Conservation (phyloP, 2,329 filamentous ascomycete species). For the Epichloe brachyelytri region DNA sequence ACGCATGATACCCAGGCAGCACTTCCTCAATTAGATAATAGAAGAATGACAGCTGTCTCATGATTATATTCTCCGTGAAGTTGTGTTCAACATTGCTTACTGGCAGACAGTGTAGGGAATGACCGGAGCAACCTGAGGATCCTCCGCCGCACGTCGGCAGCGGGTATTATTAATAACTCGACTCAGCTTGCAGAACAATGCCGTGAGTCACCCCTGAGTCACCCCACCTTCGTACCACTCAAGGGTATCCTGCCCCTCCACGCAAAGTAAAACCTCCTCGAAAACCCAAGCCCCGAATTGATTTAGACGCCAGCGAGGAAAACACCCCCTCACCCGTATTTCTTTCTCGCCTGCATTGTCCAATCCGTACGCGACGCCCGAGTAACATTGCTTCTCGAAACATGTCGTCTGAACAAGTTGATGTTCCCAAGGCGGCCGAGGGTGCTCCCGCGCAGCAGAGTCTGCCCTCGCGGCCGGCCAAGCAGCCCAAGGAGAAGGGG, state of each 20-base stretch:
- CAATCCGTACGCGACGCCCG: not conserved
- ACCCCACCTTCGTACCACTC: slow-evolving; percentile 19
- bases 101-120: no score
- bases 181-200: not conserved
- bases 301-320: not conserved
- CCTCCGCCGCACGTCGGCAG: slow-evolving; percentile 8
- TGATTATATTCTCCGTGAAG: no score
- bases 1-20: slow-evolving; percentile 7
- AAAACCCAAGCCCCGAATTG: not conserved
- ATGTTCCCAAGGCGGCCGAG: slow-evolving; percentile 21
- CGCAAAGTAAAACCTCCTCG: not conserved
- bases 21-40: not conserved
- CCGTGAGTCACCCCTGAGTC: slow-evolving; percentile 26
- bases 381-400: slow-evolving; percentile 8
- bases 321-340: not conserved
- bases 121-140: slow-evolving; percentile 12
- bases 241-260: slow-evolving; percentile 19
- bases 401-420: slow-evolving; percentile 27
- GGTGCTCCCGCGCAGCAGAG: slow-evolving; percentile 21
- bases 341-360: slow-evolving; percentile 4
- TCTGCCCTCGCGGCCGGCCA: slow-evolving; percentile 23
- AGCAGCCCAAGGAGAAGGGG: slow-evolving; percentile 24
- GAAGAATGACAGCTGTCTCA: no score
- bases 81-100: not conserved
- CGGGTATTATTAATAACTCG: slow-evolving; percentile 4